Evolutionary conservation across 2,329 filamentous ascomycete species (phyloP), one percentile per base, ranked within the genome.

Genomic region (Arthrinium phaeospermum): DNA sequence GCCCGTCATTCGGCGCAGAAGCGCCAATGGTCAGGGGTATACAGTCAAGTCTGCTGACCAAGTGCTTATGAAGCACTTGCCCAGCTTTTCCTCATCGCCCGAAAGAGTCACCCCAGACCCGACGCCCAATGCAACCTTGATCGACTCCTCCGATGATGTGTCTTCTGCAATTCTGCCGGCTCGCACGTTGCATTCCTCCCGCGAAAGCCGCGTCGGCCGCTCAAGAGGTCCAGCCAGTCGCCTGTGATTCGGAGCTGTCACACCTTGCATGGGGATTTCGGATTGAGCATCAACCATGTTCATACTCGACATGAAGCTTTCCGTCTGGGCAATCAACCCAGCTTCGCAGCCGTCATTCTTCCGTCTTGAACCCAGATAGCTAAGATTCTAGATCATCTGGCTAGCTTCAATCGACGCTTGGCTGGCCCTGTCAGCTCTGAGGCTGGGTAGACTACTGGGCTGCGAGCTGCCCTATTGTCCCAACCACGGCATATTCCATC

Each of bases 141-240:
- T 64, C 57, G 57, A 51, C 46, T 49, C 46, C 30, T 41, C 57
- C 57, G 34, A 41, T 41, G 57, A 64, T 41, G 34, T 64, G 34
- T 64, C 10, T 12, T n/a, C 34, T 41, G 41, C 57, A 41, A 64
- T 64, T 41, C 57, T 64, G 34, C 57, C 57, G 57, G 30, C 34
- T 41, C 34, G 57, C 22, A 64, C 22, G 34, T 37, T 64, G 57
- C 57, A 64, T 41, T 41, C 34, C 8, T 41, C 19, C 34, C 57
- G 57, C 57, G 57, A 64, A 64, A 64, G 30, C 57, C 57, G 57
- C 57, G 19, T 64, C 57, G 57, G 57, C 57, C 34, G 34, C 34
- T 22, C 13, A 24, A 13, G 19, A n/a, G 4, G 10, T n/a, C 19
- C 57, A 61, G 37, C 51, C 19, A 22, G 53, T 34, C 27, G 27